Conservation (phyloP, 2,329 filamentous ascomycete species). For the Xylaria sp. region DNA sequence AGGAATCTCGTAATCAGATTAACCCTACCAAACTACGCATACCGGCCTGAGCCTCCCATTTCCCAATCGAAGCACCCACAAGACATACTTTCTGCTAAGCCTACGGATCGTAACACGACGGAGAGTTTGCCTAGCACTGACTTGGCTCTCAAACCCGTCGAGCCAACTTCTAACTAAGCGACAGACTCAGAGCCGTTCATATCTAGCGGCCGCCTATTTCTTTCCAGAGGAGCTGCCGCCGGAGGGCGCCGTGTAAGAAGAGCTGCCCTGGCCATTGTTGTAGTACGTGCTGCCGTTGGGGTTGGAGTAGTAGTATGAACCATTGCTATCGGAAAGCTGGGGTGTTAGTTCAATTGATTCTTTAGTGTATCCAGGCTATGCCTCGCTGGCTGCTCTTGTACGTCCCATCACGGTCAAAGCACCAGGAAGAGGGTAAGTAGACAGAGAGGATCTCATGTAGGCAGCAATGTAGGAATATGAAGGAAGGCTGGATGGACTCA, state of each 20-base stretch:
- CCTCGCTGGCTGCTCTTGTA: background rate
- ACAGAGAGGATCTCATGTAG: background rate
- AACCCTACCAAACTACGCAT: no score
- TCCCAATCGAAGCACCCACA: no score
- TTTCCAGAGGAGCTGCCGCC: slow-evolving; percentile 39
- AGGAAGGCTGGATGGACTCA: slow-evolving; percentile 40
- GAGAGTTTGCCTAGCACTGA: no score
- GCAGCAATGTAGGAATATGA: background rate
- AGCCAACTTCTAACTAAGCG: no score
- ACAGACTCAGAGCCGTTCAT: no score
- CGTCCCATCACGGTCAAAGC: background rate
- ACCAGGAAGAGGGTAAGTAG: background rate
- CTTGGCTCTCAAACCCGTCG: no score
- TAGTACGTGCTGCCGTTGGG: slow-evolving; percentile 71
- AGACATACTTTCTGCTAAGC: no score
- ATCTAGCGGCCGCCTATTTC: slow-evolving; percentile 7
- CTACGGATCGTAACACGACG: no score
- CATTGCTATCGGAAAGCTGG: slow-evolving; percentile 51
- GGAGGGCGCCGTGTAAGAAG: slow-evolving; percentile 65
- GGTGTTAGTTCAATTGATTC: background rate
- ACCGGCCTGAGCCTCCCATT: no score
- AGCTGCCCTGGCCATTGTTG: slow-evolving; percentile 63
- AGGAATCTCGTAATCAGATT: no score
- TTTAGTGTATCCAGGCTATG: background rate
- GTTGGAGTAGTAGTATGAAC: slow-evolving; percentile 78